Conservation (phyloP, 805 yeast genomes). For the Cyberlindnera misumaiensis region DNA sequence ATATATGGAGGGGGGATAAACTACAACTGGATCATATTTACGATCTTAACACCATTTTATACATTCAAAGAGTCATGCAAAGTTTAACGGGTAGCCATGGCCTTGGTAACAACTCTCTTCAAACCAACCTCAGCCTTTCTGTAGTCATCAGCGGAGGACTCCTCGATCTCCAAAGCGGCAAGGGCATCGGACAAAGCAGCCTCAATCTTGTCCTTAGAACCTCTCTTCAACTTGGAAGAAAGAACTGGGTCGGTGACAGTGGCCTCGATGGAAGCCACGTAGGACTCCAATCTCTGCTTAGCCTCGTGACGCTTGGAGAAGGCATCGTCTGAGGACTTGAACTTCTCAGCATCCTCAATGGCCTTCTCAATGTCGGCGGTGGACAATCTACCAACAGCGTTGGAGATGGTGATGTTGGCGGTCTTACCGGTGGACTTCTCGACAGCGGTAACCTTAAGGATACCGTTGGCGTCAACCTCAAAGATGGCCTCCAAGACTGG, state of each 20-base stretch:
- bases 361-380: slow-evolving; percentile 96
- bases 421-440: slow-evolving; percentile 99
- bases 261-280: slow-evolving; percentile 92
- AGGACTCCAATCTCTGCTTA: slow-evolving; percentile 97
- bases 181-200: slow-evolving; percentile 96
- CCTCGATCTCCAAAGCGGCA: slow-evolving; percentile 96
- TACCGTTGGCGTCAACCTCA: slow-evolving; percentile 99
- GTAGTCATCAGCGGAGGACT: slow-evolving; percentile 91
- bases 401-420: slow-evolving; percentile 96
- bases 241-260: slow-evolving; percentile 97
- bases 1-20: background rate
- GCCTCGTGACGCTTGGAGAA: slow-evolving; percentile 99
- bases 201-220: slow-evolving; percentile 96
- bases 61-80: slow-evolving; percentile 12
- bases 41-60: slow-evolving; percentile 7
- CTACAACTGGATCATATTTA: background rate
- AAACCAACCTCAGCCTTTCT: slow-evolving; percentile 99
- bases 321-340: slow-evolving; percentile 98
- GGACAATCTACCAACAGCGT: slow-evolving; percentile 98
- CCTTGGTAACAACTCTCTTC: slow-evolving; percentile 99
- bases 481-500: slow-evolving; percentile 99
- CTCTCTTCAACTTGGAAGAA: slow-evolving; percentile 95
- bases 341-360: slow-evolving; percentile 97
- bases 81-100: slow-evolving; percentile 91
- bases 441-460: slow-evolving; percentile 96